Evolutionary conservation across 495 filamentous ascomycete genomes (phyloP), one percentile per base, ranked within the genome.

Genomic region (Geopyxis carbonaria): DNA sequence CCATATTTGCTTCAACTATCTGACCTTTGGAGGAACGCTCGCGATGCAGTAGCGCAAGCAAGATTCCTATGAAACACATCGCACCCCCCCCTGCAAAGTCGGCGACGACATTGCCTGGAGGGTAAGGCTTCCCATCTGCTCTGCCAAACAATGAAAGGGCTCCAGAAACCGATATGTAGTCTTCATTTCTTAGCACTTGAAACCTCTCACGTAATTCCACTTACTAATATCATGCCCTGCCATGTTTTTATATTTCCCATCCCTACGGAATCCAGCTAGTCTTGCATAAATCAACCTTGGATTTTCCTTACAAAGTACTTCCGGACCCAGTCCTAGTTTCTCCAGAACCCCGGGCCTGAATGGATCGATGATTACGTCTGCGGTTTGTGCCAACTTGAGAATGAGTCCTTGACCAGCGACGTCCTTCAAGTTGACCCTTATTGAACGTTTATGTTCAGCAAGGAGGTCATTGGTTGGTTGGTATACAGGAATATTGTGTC

Each of bases 221-320:
- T n/a, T n/a, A n/a, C n/a, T 41, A 55, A 95, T 93, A 55, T 95
- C 87, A 48, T 95, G 87, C n/a, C 87, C 86, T 0, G 87, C 87
- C 84, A 93, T 93, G 43, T 64, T 51, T 29, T 69, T 70, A 59
- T 91, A 94, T 46, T 73, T 75, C 1, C 86, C 85, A 51, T 87
- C 81, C 18, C 84, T 69, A 4, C 86, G 68, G 56, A 93, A 93
- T 0, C 87, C 87, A 4, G 85, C 87, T 64, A 94, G 70, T 11
- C 86, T 77, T 4, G 69, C 82, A 30, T 91, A 73, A 35, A 94
- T 71, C 2, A 95, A 60, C 2, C 76, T 66, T n/a, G 77, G 76
- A 50, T 93, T 93, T 1, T 62, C 25, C 3, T 57, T 58, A 34
- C 69, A 64, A 2, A 85, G 62, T 2, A 75, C 64, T 2, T 72